phyloP scores from a whole-genome alignment of 345 rosid genomes.

The Cardamine chenopodiifolia region DNA sequence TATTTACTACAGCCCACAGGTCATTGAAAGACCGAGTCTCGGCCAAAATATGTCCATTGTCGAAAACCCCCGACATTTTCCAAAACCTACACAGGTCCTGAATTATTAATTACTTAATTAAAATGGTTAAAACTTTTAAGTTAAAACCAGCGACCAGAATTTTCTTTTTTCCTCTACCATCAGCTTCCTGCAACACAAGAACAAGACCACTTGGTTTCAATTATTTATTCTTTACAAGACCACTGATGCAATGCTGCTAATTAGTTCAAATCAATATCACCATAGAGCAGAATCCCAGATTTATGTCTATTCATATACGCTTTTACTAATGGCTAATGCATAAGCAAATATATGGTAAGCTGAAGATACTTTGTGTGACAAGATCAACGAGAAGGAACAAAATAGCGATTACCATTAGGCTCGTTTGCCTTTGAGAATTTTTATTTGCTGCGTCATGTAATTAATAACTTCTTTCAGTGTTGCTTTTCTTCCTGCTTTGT shows the following conservation, averaged over 20 bases:
- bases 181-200: conserved; percentile 20
- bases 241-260: not conserved
- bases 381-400: not conserved
- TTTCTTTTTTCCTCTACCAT: not conserved
- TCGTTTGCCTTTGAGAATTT: conserved; percentile 55
- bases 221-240: not conserved
- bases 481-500: conserved; percentile 69
- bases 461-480: conserved; percentile 76
- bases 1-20: not conserved
- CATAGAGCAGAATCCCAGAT: not conserved
- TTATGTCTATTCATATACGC: not conserved
- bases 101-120: not conserved
- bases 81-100: not conserved
- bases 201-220: not conserved
- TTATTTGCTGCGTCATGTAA: conserved; percentile 49
- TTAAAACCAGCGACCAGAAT: not conserved
- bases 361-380: too few species aligned
- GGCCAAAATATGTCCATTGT: not conserved
- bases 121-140: not conserved
- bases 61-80: not conserved
- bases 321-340: not conserved
- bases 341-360: not conserved
- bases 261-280: not conserved
- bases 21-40: not conserved
- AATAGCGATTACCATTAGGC: conserved; percentile 7